Percentiles rank a stretch among this genome's conserved stretches.
These are phyloP conservation scores for Aspergillus unguis DNA, from an alignment of 2,329 filamentous ascomycete genomes.

Conservation along the genomic window DNA sequence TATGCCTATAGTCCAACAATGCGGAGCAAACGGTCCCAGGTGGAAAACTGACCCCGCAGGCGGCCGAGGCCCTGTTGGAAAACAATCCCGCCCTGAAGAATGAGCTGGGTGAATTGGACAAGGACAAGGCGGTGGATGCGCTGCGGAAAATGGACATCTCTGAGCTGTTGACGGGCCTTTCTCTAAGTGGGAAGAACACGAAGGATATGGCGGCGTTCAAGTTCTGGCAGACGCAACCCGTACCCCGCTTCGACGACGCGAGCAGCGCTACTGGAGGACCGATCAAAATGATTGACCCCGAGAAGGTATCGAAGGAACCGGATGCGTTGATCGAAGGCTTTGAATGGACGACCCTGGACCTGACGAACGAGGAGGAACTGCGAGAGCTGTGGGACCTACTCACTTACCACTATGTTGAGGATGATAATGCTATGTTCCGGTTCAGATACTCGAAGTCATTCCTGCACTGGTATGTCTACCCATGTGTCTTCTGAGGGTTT, in stretches of 20 bases:
- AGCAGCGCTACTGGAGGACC: slow-evolving; percentile 69
- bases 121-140: slow-evolving; percentile 54
- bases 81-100: slow-evolving; percentile 63
- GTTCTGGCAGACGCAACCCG: slow-evolving; percentile 98
- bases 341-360: slow-evolving; percentile 89
- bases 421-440: slow-evolving; percentile 93
- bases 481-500: background rate
- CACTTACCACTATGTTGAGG: slow-evolving; percentile 93
- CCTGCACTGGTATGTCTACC: slow-evolving; percentile 68
- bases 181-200: slow-evolving; percentile 77
- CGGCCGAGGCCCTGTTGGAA: slow-evolving; percentile 42
- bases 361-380: slow-evolving; percentile 72
- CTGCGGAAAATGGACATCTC: slow-evolving; percentile 49
- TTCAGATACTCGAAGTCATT: slow-evolving; percentile 93
- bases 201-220: slow-evolving; percentile 98
- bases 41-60: slow-evolving; percentile 36
- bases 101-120: slow-evolving; percentile 69
- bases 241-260: slow-evolving; percentile 71
- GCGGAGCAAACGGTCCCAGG: slow-evolving; percentile 15
- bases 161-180: slow-evolving; percentile 52
- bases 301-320: slow-evolving; percentile 74
- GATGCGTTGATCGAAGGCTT: slow-evolving; percentile 75
- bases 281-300: slow-evolving; percentile 74
- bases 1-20: slow-evolving; percentile 24
- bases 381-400: slow-evolving; percentile 90